Evolutionary conservation across 306 rosid species (phyloP).

Genomic region (Mimosa bimucronata): DNA sequence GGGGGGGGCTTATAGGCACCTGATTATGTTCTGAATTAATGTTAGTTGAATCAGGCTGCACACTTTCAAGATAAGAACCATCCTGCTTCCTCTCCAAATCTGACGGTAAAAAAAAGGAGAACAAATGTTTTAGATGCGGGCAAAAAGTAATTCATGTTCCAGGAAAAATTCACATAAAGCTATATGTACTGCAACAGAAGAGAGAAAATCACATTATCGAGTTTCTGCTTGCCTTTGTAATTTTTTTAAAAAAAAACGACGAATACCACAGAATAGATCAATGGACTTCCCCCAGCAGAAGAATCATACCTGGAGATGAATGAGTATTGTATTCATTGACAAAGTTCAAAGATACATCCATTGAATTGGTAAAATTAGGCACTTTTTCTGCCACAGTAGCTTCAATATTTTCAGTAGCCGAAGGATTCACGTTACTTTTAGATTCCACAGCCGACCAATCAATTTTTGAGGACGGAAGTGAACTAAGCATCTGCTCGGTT

Average conservation of each 20-base stretch:
- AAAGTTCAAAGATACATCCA: too few relatives aligned
- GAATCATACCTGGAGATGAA: slow-evolving; percentile 51
- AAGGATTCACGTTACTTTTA: slow-evolving; percentile 48
- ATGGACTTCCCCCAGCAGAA: slow-evolving; percentile 28
- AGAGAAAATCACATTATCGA: not conserved
- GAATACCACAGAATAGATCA: slow-evolving; percentile 29
- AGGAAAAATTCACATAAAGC: slow-evolving; percentile 23
- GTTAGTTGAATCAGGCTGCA: slow-evolving; percentile 40
- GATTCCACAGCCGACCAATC: slow-evolving; percentile 66
- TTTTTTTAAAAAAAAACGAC: not conserved
- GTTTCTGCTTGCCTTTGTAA: too few relatives aligned
- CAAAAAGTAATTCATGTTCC: slow-evolving; percentile 24
- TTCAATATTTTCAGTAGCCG: slow-evolving; percentile 47
- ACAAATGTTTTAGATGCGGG: slow-evolving; percentile 35
- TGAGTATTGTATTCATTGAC: slow-evolving; percentile 9
- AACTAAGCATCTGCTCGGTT: slow-evolving; percentile 87
- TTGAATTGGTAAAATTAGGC: too few relatives aligned
- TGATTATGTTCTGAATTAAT: slow-evolving; percentile 54
- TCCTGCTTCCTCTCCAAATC: slow-evolving; percentile 55
- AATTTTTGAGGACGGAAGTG: slow-evolving; percentile 70
- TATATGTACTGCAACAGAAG: slow-evolving; percentile 5
- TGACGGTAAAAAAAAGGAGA: slow-evolving; percentile 44
- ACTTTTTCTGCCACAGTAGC: slow-evolving; percentile 44
- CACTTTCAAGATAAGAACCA: slow-evolving; percentile 50
- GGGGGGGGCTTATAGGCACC: slow-evolving; percentile 44